A percentile compares a stretch with the other conserved stretches of the same genome.
Evolutionary conservation across 352 stramenopile genomes (phyloP).

Genomic region (Pythium rhizo-oryzae): DNA sequence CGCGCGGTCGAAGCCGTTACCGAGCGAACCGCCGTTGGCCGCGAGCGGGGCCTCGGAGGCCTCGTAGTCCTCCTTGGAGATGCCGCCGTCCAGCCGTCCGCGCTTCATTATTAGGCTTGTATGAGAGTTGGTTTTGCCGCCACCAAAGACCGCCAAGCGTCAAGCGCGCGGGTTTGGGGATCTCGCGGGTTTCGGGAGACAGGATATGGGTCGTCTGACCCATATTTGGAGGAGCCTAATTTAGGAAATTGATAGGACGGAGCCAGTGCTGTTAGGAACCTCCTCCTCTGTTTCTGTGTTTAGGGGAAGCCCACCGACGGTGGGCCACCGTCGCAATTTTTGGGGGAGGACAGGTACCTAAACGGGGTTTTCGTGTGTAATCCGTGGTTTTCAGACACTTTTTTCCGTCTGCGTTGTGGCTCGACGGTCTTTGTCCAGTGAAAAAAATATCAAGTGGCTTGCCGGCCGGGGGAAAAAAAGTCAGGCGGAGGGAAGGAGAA

Average conservation of each 20-base stretch:
- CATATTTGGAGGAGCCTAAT: background rate
- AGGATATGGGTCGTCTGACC: conserved; percentile 2
- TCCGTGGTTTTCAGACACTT: background rate
- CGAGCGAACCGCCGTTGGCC: conserved; percentile 6
- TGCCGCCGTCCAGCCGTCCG: conserved; percentile 59
- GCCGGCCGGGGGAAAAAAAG: conserved; percentile 4
- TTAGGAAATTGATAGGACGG: background rate
- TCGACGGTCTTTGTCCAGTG: background rate
- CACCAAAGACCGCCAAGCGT: conserved; percentile 1
- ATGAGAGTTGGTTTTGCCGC: background rate
- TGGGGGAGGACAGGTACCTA: background rate
- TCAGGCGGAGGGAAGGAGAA: background rate
- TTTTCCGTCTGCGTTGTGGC: background rate
- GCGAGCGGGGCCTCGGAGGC: conserved; percentile 26
- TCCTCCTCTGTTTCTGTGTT: background rate
- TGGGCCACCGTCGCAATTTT: background rate
- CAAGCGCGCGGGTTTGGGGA: background rate
- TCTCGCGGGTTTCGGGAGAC: background rate
- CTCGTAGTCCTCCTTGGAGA: conserved; percentile 81
- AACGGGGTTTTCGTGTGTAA: background rate
- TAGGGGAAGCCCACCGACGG: background rate
- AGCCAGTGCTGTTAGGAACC: too few relatives aligned
- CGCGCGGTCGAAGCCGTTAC: conserved; percentile 38
- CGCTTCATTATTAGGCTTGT: conserved; percentile 66
- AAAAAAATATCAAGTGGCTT: background rate